Conservation (phyloP, 2,329 filamentous ascomycete species). For the Phoma sp. region DNA sequence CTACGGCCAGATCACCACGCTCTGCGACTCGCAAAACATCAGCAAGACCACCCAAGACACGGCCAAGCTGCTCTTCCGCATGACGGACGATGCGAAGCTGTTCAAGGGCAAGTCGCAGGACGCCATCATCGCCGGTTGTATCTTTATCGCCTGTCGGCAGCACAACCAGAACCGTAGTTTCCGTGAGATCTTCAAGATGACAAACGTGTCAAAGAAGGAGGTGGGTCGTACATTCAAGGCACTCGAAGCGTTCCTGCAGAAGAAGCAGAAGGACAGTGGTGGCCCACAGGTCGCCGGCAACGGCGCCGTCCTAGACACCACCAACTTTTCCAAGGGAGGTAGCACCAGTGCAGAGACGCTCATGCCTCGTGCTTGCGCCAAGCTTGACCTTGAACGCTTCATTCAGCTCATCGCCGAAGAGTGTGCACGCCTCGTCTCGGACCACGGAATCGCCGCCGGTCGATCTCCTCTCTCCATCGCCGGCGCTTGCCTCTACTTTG, state of each 20-base stretch:
- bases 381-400: constrained; percentile 76
- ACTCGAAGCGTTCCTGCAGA: constrained; percentile 85
- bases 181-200: constrained; percentile 91
- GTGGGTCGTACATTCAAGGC: constrained; percentile 95
- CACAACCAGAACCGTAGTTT: constrained; percentile 88
- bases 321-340: constrained; percentile 65
- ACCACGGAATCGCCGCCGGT: constrained; percentile 82
- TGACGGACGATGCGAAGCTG: constrained; percentile 88
- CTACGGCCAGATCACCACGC: constrained; percentile 84
- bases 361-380: constrained; percentile 87
- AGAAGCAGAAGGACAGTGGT: constrained; percentile 55
- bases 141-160: constrained; percentile 96
- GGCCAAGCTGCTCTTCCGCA: constrained; percentile 94
- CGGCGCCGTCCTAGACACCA: constrained; percentile 58
- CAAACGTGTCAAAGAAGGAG: constrained; percentile 95
- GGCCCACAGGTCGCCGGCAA: constrained; percentile 33
- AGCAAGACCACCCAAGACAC: constrained; percentile 83
- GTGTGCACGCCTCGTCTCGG: constrained; percentile 78
- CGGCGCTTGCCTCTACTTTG: constrained; percentile 96
- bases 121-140: constrained; percentile 91
- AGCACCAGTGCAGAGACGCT: constrained; percentile 83
- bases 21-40: constrained; percentile 74
- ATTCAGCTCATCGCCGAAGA: constrained; percentile 82
- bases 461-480: constrained; percentile 94
- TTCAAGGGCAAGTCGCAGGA: constrained; percentile 97